Conservation (phyloP, 1,284 basidiomycete species). For the Ceratobasidium sp. region DNA sequence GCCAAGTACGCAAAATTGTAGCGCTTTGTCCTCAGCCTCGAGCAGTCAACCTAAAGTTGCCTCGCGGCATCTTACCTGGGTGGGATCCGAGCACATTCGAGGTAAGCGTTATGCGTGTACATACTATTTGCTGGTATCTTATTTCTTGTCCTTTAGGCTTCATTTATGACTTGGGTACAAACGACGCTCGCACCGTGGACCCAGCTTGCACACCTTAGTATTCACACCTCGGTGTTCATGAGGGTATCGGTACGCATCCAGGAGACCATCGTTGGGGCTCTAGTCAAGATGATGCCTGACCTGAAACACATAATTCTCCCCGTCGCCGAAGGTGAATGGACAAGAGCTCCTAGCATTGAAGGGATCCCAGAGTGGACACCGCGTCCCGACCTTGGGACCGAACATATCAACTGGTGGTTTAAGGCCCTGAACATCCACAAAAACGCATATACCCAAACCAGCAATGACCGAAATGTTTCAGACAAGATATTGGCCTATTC, state of each 20-base stretch:
- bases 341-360: not conserved
- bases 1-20: not conserved
- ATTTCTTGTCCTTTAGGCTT: not conserved
- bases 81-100: not conserved
- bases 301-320: not conserved
- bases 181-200: constrained; percentile 4
- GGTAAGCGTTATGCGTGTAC: not conserved
- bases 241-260: not conserved
- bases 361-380: constrained; percentile 21
- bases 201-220: constrained; percentile 9
- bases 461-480: not conserved
- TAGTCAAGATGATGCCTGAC: not conserved
- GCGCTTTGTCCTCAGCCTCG: not conserved
- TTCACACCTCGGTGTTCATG: not conserved
- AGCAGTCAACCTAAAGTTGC: not conserved
- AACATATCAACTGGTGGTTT: constrained; percentile 4
- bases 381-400: constrained; percentile 12
- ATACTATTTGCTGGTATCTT: not conserved
- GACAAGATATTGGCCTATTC: not conserved
- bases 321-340: not conserved
- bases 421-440: not conserved
- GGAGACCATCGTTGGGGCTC: not conserved
- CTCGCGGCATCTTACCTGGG: not conserved
- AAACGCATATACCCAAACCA: not conserved
- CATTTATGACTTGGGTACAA: not conserved